Evolutionary conservation across 306 rosid species (phyloP), one percentile per base, ranked within the genome.

Genomic region (Trichosanthes cucumerina): DNA sequence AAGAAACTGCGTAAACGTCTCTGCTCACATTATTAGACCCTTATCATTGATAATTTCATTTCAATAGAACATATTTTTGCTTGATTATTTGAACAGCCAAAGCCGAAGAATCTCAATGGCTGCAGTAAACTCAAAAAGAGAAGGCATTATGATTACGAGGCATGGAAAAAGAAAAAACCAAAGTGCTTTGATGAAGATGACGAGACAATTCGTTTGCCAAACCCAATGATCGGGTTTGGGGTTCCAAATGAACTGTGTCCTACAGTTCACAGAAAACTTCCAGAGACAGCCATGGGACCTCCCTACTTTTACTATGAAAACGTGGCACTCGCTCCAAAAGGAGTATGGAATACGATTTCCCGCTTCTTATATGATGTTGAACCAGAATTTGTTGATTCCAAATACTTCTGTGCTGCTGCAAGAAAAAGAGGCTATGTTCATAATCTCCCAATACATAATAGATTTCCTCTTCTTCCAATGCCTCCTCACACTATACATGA

Each of bases 281-380:
- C 99, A 9, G 90, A 86, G 26, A 88, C 84, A 54, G 97, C 93
- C n/a, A 64, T 46, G 23, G 97, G 99, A 9, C 96, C 99, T 11
- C 99, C 99, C 1, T 96, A 87, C 79, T 96, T 96, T 75, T 96
- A 96, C 46, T 96, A 91, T n/a, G 99, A 96, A 85, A 96, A 96
- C 8, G 99, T 96, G 43, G 99, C 99, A 2, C 86, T 92, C 26
- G 93, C 99, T 56, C 99, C 99, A 0, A 96, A 90, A 81, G 98
- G 99, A 19, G 98, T 92, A 21, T 96, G 99, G 99, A 89, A 71
- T 82, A 96, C 93, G 0, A 96, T 96, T 46, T 92, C 97, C 0
- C 85, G 98, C 18, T 92, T 90, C 80, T 77, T 96, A 23, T 91
- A 88, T 71, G 98, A 92, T 5, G 88, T 96, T 3, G 88, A 90